phyloP scores from a whole-genome alignment of 1,284 basidiomycete species.

The Ceraceosorus guamensis region DNA sequence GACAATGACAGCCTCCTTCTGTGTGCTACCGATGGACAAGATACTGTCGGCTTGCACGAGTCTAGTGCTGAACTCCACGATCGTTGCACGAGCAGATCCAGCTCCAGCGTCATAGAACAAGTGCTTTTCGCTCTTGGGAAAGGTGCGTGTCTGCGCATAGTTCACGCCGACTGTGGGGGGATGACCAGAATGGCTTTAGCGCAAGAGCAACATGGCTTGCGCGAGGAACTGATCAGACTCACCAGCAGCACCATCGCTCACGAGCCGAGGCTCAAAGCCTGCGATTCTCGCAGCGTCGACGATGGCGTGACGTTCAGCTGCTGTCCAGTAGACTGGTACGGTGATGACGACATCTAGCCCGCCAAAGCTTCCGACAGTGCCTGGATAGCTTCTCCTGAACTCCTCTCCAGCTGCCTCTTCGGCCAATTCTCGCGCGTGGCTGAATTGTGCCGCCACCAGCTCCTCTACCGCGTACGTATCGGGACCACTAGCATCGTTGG shows the following conservation, averaged over 20 bases:
- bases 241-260: slow-evolving; percentile 82
- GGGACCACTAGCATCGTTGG: slow-evolving; percentile 6
- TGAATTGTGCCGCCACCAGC: slow-evolving; percentile 85
- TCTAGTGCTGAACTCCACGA: slow-evolving; percentile 63
- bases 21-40: slow-evolving; percentile 53
- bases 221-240: slow-evolving; percentile 11
- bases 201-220: no score
- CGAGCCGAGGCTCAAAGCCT: slow-evolving; percentile 73
- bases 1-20: slow-evolving; percentile 63
- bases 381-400: slow-evolving; percentile 27
- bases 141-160: slow-evolving; percentile 85
- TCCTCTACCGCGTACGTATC: slow-evolving; percentile 62
- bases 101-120: slow-evolving; percentile 92
- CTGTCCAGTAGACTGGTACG: slow-evolving; percentile 43
- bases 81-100: slow-evolving; percentile 73
- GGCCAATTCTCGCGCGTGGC: slow-evolving; percentile 80
- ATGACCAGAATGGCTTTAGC: no score
- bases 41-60: slow-evolving; percentile 34
- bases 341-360: slow-evolving; percentile 46
- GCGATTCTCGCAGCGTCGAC: slow-evolving; percentile 82
- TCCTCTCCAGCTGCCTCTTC: slow-evolving; percentile 60
- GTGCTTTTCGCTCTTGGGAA: slow-evolving; percentile 66
- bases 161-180: slow-evolving; percentile 34
- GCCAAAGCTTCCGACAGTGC: slow-evolving; percentile 30
- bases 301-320: slow-evolving; percentile 71